Evolutionary conservation across 2,329 filamentous ascomycete species (phyloP).

Genomic region (Xylaria arbuscula): DNA sequence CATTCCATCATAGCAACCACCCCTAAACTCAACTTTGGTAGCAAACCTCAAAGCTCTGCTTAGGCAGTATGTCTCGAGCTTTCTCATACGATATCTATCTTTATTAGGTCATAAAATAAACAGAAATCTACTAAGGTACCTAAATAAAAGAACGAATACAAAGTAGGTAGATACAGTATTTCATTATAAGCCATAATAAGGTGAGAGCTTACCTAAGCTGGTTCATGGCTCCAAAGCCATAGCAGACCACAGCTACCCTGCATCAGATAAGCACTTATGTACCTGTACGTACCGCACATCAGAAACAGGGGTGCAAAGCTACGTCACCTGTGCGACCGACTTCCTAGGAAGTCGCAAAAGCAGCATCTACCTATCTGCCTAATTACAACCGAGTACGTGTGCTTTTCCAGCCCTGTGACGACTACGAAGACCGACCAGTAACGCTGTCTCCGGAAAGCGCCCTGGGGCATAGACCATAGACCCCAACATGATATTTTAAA

Average conservation of each 20-base stretch:
- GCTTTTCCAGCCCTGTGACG: background rate
- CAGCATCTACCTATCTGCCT: background rate
- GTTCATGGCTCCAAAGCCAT: conserved; percentile 5
- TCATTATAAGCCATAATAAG: background rate
- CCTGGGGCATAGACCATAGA: background rate
- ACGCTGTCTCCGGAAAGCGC: background rate
- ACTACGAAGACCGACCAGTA: background rate
- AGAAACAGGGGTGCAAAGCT: conserved; percentile 15
- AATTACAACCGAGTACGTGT: background rate
- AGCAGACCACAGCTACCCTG: conserved; percentile 21
- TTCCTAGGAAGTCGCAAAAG: background rate
- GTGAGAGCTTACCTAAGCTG: too few relatives aligned
- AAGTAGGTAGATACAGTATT: background rate
- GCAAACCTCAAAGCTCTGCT: background rate
- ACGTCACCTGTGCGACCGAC: conserved; percentile 27
- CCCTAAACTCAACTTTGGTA: background rate
- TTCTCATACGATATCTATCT: background rate
- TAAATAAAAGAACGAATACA: background rate
- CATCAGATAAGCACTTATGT: too few relatives aligned
- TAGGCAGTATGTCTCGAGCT: background rate
- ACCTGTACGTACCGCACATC: background rate
- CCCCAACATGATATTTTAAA: conserved; percentile 12
- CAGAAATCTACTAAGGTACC: background rate
- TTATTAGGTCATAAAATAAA: background rate
- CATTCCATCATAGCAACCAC: background rate